phyloP scores from a whole-genome alignment of 2,329 filamentous ascomycete species.

The Pestalotiopsis sp. region DNA sequence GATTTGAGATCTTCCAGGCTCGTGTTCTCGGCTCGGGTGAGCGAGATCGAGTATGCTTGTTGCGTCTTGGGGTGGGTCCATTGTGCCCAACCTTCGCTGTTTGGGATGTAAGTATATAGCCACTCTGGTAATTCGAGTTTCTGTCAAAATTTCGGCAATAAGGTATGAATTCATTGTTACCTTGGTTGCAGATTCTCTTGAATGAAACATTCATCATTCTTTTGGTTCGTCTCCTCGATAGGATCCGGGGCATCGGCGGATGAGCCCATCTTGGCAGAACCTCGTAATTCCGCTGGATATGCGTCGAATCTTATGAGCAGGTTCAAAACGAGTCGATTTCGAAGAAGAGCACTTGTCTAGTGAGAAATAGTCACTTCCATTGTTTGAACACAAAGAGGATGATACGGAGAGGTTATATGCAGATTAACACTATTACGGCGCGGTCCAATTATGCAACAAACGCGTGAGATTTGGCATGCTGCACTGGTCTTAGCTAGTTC shows the following conservation, averaged over 20 bases:
- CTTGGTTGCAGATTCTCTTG: constrained; percentile 48
- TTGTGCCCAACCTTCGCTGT: constrained; percentile 22
- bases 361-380: too few relatives aligned
- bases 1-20: constrained; percentile 47
- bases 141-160: neutral
- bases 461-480: neutral
- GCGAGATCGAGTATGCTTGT: constrained; percentile 43
- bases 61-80: constrained; percentile 57
- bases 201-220: constrained; percentile 51
- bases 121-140: neutral
- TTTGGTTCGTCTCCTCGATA: constrained; percentile 52
- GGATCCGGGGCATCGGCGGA: constrained; percentile 27
- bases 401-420: neutral
- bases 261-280: neutral
- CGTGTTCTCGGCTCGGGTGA: constrained; percentile 45
- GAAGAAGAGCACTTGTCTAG: neutral
- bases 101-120: neutral
- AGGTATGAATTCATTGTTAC: constrained; percentile 34
- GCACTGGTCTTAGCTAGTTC: neutral
- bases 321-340: too few relatives aligned
- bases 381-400: neutral
- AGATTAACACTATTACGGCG: neutral
- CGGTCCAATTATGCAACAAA: neutral
- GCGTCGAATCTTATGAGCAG: neutral
- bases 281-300: too few relatives aligned